A percentile compares a stretch with the other conserved stretches of the same genome.
Evolutionary conservation across 1,139 yeast genomes (phyloP).

Genomic region (Entelexis paramagnoliae): DNA sequence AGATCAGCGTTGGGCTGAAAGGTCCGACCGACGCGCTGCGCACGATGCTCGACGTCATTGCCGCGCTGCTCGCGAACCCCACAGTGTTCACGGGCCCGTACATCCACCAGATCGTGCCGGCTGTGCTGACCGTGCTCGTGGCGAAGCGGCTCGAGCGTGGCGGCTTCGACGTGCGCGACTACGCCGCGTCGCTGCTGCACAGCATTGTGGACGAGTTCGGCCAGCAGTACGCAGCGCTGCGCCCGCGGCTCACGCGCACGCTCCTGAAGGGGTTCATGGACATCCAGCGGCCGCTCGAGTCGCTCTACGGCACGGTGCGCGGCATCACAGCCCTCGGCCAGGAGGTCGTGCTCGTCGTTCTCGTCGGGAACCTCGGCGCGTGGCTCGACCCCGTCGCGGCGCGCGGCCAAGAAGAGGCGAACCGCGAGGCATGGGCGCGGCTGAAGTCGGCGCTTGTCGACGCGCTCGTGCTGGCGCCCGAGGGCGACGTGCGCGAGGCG

Average conservation of each 20-base stretch:
- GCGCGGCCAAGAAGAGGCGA: conserved; percentile 26
- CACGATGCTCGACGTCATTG: conserved; percentile 85
- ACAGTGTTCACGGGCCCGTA: conserved; percentile 91
- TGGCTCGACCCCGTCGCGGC: conserved; percentile 43
- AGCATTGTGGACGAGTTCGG: conserved; percentile 73
- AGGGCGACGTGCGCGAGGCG: conserved; percentile 19
- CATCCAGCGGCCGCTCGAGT: conserved; percentile 65
- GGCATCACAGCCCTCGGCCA: conserved; percentile 78
- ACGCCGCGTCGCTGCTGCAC: conserved; percentile 74
- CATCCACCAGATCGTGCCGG: conserved; percentile 93
- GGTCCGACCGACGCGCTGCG: conserved; percentile 44
- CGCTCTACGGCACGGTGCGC: conserved; percentile 83
- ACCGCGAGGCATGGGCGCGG: conserved; percentile 23
- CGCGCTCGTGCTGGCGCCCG: conserved; percentile 26
- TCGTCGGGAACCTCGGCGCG: conserved; percentile 71
- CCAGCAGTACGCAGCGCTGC: conserved; percentile 75
- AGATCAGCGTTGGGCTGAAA: conserved; percentile 77
- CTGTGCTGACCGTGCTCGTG: conserved; percentile 74
- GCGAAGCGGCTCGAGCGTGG: conserved; percentile 59
- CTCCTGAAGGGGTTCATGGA: conserved; percentile 83
- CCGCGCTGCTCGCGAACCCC: conserved; percentile 72
- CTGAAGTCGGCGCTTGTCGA: conserved; percentile 27
- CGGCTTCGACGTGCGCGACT: conserved; percentile 52
- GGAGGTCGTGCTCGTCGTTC: conserved; percentile 75
- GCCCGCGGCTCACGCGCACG: conserved; percentile 91